Evolutionary conservation across 1,284 basidiomycete genomes (phyloP).

Genomic region (Cystobasidium pallidum): DNA sequence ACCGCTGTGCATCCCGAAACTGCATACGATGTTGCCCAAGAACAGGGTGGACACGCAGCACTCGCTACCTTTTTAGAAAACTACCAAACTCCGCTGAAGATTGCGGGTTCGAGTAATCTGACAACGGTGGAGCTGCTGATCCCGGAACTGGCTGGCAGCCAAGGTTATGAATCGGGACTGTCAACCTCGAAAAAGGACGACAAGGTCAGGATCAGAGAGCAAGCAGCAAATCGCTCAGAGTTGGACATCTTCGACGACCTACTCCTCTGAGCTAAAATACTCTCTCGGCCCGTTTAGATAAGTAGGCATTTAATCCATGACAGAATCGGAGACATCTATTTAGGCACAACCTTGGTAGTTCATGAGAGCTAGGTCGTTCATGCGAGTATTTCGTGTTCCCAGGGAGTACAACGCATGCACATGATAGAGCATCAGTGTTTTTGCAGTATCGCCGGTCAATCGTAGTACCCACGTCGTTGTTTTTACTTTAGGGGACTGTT

Average conservation of each 20-base stretch:
- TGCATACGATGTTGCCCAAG: slow-evolving; percentile 11
- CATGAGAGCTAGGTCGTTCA: no score
- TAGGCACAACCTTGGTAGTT: no score
- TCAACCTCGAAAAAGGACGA: background rate
- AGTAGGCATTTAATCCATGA: no score
- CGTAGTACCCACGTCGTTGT: no score
- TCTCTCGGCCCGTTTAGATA: no score
- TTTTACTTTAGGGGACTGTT: no score
- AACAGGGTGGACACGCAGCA: slow-evolving; percentile 1
- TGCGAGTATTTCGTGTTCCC: no score
- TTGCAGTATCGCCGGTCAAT: no score
- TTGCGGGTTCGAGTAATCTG: background rate
- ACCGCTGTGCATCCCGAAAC: slow-evolving; percentile 6
- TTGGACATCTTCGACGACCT: slow-evolving; percentile 17
- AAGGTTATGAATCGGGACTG: background rate
- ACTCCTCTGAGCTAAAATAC: background rate
- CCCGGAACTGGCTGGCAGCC: background rate
- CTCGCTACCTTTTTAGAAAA: slow-evolving; percentile 7
- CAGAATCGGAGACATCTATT: no score
- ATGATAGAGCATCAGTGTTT: no score
- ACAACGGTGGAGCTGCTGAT: background rate
- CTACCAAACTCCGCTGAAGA: slow-evolving; percentile 3
- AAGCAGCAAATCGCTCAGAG: slow-evolving; percentile 1
- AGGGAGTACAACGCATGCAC: no score
- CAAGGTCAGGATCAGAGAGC: background rate